Base-by-base conservation (phyloP, 352 stramenopile genomes). In the Phytophthora citricola region DNA sequence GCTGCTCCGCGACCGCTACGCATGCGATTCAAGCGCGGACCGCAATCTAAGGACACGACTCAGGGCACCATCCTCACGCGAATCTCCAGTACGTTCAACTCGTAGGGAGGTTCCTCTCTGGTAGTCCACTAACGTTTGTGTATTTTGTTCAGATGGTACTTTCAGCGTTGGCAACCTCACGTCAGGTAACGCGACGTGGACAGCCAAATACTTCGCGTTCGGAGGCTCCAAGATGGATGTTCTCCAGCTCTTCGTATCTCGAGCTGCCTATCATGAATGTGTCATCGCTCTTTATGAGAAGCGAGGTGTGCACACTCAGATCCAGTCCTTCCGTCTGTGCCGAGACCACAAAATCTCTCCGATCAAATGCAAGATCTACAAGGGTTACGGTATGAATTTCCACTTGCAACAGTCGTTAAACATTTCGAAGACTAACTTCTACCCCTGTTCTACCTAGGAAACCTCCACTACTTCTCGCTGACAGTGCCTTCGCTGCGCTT, bases 311-410 rank as follows among this genome's bases (percentile, higher is more conserved):
- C 85, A 91, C 63, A 93, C 84, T 29, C 81, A 91, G 73, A 94
- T 94, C 57, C 86, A 93, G 61, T 91, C 84, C 7, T 94, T 94
- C 76, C 82, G 86, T 0, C 60, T 94, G 43, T 93, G 85, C 47
- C 76, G 79, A 48, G 86, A 94, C 69, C 86, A 94, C 81, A 92
- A 94, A 46, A 89, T 92, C 57, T 92, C 84, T 31, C 84, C 84
- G 14, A 91, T 93, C 71, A 93, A 93, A 66, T 89, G 71, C 80
- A 94, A 94, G 65, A 94, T 94, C 59, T 94, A 94, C 79, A 94
- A 93, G 63, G 83, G 85, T 29, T 94, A 93, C 43, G 86, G 79
- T 89, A 36, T 22, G 31, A 11, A 71, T 54, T 22, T 43, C 22
- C 26, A 47, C 11, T 29, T 41, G 9, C 2, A 20, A 24, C 12